Evolutionary conservation across 345 rosid genomes (phyloP).

Genomic region (Theobroma cacao): DNA sequence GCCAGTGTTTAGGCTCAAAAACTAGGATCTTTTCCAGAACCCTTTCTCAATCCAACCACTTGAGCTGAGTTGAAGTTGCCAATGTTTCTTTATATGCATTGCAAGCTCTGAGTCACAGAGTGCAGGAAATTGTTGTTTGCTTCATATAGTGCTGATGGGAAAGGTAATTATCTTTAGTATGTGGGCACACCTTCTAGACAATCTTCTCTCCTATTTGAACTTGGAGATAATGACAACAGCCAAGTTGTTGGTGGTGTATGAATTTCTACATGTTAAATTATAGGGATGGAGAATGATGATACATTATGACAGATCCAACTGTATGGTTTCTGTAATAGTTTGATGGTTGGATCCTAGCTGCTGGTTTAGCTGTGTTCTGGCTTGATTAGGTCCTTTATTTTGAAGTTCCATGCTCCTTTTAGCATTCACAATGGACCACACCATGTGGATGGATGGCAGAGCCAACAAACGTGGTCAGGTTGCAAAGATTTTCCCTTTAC

Average conservation of each 20-base stretch:
- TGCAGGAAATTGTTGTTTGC: not conserved
- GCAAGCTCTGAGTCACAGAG: not conserved
- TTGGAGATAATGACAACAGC: not conserved
- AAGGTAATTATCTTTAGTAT: not conserved
- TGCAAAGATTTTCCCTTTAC: not conserved
- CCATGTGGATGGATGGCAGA: constrained; percentile 22
- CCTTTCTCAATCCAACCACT: not conserved
- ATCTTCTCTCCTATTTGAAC: not conserved
- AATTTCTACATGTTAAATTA: not conserved
- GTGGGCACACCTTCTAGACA: not conserved
- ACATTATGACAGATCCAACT: constrained; percentile 22
- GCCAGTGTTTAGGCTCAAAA: not conserved
- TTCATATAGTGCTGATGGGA: not conserved
- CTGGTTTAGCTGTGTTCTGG: constrained; percentile 14
- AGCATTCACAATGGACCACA: constrained; percentile 12
- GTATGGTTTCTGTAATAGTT: not conserved
- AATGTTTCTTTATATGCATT: not conserved
- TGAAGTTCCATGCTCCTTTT: constrained; percentile 1
- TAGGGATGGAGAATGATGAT: not conserved
- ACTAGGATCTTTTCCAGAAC: not conserved
- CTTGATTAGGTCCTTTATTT: not conserved
- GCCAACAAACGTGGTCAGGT: not conserved
- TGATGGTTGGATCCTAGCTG: constrained; percentile 8
- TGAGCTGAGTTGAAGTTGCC: not conserved
- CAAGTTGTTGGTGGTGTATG: not conserved